phyloP scores from a whole-genome alignment of 2,329 filamentous ascomycete species.

The Uncinocarpus reesii region DNA sequence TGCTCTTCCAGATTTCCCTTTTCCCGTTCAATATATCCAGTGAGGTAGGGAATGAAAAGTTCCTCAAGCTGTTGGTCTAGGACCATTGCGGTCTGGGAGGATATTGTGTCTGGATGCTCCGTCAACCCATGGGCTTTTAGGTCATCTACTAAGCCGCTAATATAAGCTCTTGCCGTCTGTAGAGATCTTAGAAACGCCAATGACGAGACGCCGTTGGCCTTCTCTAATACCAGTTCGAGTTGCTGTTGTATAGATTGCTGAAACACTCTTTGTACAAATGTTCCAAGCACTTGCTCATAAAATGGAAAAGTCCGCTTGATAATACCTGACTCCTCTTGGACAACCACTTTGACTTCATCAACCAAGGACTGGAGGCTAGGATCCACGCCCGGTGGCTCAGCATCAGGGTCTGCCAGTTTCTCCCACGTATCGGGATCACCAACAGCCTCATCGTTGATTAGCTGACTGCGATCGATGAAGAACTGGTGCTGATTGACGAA shows the following conservation, averaged over 20 bases:
- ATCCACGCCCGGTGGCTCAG: conserved; percentile 82
- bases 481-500: conserved; percentile 99
- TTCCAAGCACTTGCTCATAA: conserved; percentile 83
- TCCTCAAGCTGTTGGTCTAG: conserved; percentile 60
- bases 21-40: conserved; percentile 56
- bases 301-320: conserved; percentile 95
- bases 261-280: conserved; percentile 91
- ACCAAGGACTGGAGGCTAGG: conserved; percentile 82
- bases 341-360: conserved; percentile 88
- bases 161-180: conserved; percentile 83
- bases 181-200: conserved; percentile 82
- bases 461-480: conserved; percentile 91
- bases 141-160: conserved; percentile 78
- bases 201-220: conserved; percentile 82
- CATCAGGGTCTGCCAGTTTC: conserved; percentile 82
- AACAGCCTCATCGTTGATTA: conserved; percentile 73
- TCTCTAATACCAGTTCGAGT: conserved; percentile 89
- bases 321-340: conserved; percentile 93
- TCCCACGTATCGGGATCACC: conserved; percentile 65
- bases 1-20: conserved; percentile 63
- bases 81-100: conserved; percentile 65
- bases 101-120: conserved; percentile 85
- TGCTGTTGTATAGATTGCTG: conserved; percentile 97
- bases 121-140: conserved; percentile 89
- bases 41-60: conserved; percentile 56